Conservation (phyloP, 257 asterid genomes). For the Scutellaria minor region DNA sequence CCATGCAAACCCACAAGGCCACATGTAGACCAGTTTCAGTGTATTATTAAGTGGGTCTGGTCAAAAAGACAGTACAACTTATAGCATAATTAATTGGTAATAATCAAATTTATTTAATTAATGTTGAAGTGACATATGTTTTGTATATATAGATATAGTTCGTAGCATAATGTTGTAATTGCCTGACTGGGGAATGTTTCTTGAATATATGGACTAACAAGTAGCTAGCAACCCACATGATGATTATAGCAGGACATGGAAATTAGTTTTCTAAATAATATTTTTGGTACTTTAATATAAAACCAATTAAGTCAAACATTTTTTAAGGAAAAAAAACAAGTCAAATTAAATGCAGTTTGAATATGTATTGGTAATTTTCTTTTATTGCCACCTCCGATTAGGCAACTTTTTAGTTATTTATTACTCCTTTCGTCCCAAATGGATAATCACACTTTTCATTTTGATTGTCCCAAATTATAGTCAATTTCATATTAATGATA, state of each 20-base stretch:
- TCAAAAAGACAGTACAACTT: slow-evolving; percentile 31
- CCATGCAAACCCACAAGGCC: slow-evolving; percentile 41
- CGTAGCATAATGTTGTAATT: slow-evolving; percentile 29
- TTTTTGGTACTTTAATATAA: background rate
- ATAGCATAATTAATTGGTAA: slow-evolving; percentile 8
- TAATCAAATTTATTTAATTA: slow-evolving; percentile 2
- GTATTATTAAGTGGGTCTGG: slow-evolving; percentile 36
- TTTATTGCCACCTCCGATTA: too few species aligned
- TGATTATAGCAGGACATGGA: background rate
- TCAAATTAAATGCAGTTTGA: too few species aligned
- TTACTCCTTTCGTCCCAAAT: too few species aligned
- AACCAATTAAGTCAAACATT: too few species aligned
- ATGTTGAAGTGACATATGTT: slow-evolving; percentile 15
- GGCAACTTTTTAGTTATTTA: too few species aligned
- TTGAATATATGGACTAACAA: slow-evolving; percentile 38
- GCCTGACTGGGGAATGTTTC: slow-evolving; percentile 54
- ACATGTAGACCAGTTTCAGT: slow-evolving; percentile 39
- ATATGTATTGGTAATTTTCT: too few species aligned
- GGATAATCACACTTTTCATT: too few species aligned
- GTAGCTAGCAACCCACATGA: slow-evolving; percentile 39
- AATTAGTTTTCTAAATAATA: background rate
- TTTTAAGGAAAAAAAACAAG: too few species aligned
- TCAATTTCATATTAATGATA: too few species aligned
- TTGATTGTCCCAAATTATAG: too few species aligned
- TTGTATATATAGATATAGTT: background rate